A percentile compares a stretch with the other conserved stretches of the same genome.
These are phyloP conservation scores for Pseudogymnoascus sp. DNA, from an alignment of 2,329 filamentous ascomycete genomes.

Conservation along the genomic window DNA sequence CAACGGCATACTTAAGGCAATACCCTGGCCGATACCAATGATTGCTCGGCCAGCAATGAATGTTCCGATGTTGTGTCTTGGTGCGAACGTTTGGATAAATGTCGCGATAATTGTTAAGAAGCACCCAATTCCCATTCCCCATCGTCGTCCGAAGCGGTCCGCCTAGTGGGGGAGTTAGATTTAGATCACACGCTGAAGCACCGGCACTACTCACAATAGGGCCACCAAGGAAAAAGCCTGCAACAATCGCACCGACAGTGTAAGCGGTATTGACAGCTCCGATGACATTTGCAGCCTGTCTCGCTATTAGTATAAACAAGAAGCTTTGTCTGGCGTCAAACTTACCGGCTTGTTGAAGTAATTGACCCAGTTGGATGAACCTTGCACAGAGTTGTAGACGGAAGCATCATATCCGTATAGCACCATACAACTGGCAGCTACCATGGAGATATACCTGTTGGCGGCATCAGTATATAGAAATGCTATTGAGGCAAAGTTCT, in stretches of 20 bases:
- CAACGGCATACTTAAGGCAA: slow-evolving; percentile 47
- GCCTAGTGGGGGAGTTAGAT: slow-evolving; percentile 26
- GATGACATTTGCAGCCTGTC: slow-evolving; percentile 33
- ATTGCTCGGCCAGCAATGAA: slow-evolving; percentile 63
- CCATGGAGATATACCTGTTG: slow-evolving; percentile 56
- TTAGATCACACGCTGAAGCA: background rate
- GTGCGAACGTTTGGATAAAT: slow-evolving; percentile 59
- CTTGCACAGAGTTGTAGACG: slow-evolving; percentile 65
- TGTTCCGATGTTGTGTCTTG: slow-evolving; percentile 49
- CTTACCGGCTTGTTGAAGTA: slow-evolving; percentile 44
- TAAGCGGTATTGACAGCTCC: slow-evolving; percentile 60
- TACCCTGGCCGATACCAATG: slow-evolving; percentile 62
- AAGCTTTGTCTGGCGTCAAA: background rate
- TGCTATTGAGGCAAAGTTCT: background rate
- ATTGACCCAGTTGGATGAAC: slow-evolving; percentile 55
- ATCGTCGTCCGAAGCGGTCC: slow-evolving; percentile 52
- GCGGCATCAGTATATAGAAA: background rate
- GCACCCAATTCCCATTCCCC: slow-evolving; percentile 58
- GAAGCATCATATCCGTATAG: slow-evolving; percentile 68
- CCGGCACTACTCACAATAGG: slow-evolving; percentile 37
- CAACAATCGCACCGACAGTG: slow-evolving; percentile 61
- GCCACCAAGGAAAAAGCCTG: slow-evolving; percentile 61
- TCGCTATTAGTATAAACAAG: slow-evolving; percentile 20
- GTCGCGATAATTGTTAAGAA: slow-evolving; percentile 58
- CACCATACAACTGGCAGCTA: slow-evolving; percentile 67